Percentiles rank a stretch among this genome's conserved stretches.
These are phyloP conservation scores for Paecilomyces fulvus DNA, from an alignment of 2,329 filamentous ascomycete genomes.

Conservation along the genomic window DNA sequence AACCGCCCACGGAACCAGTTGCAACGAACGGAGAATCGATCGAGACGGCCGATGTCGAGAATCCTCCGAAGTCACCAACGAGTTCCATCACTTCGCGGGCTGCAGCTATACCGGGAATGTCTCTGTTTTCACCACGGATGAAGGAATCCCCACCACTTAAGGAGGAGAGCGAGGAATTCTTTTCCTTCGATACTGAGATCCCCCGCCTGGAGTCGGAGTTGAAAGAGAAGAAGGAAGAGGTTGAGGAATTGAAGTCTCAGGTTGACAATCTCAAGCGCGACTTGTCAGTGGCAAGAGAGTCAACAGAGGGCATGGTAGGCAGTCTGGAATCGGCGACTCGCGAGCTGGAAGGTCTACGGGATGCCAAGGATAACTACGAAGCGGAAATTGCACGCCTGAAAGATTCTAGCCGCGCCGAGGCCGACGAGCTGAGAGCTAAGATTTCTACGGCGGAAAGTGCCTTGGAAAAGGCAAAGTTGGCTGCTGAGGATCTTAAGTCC, in stretches of 20 bases:
- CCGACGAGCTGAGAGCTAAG: slow-evolving; percentile 34
- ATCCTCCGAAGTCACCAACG: slow-evolving; percentile 21
- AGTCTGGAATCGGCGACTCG: slow-evolving; percentile 60
- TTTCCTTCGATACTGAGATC: slow-evolving; percentile 84
- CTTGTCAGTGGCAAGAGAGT: slow-evolving; percentile 62
- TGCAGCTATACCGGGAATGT: slow-evolving; percentile 23
- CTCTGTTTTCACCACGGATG: slow-evolving; percentile 30
- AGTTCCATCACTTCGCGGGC: slow-evolving; percentile 24
- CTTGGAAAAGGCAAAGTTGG: slow-evolving; percentile 18
- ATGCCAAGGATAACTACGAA: slow-evolving; percentile 43
- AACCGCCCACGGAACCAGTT: slow-evolving; percentile 23
- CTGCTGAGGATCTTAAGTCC: slow-evolving; percentile 25
- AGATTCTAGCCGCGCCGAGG: slow-evolving; percentile 31
- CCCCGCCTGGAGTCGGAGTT: slow-evolving; percentile 71
- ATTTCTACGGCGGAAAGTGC: slow-evolving; percentile 23
- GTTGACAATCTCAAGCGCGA: slow-evolving; percentile 62
- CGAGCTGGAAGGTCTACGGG: slow-evolving; percentile 50
- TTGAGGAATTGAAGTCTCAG: slow-evolving; percentile 61
- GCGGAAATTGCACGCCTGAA: slow-evolving; percentile 39
- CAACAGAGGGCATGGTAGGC: slow-evolving; percentile 54
- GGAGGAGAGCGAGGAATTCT: slow-evolving; percentile 61
- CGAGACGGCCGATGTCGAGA: slow-evolving; percentile 9
- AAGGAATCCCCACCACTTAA: slow-evolving; percentile 24
- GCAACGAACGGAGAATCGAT: slow-evolving; percentile 18
- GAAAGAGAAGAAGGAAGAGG: slow-evolving; percentile 60